Conservation (phyloP, 2,329 filamentous ascomycete genomes). For the Colletotrichum spinosum region DNA sequence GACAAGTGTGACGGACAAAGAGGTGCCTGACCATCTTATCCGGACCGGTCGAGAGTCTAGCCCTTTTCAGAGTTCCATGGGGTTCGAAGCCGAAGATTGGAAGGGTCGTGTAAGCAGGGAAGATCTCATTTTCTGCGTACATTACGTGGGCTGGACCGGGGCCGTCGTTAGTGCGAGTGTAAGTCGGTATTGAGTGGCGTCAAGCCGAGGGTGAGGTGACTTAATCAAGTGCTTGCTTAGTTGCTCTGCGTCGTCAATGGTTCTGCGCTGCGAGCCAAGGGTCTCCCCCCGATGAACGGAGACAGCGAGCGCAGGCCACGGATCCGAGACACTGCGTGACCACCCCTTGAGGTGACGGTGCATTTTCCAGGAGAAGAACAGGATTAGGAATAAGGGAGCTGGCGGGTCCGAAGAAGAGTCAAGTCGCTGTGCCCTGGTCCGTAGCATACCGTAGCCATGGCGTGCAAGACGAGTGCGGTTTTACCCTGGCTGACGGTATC, state of each 20-base stretch:
- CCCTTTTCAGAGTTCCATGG: slow-evolving; percentile 18
- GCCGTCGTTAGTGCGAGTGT: neutral
- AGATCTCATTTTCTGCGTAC: too few relatives aligned
- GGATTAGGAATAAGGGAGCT: neutral
- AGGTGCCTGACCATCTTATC: slow-evolving; percentile 23
- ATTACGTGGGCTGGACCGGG: too few relatives aligned
- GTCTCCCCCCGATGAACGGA: neutral
- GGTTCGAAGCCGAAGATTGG: slow-evolving; percentile 14
- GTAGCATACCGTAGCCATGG: too few relatives aligned
- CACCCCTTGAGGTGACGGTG: slow-evolving; percentile 5
- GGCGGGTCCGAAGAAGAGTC: neutral
- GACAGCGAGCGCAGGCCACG: slow-evolving; percentile 33
- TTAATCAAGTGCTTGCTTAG: neutral
- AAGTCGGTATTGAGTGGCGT: slow-evolving; percentile 12
- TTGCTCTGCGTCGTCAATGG: neutral
- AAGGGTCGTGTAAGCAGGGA: slow-evolving; percentile 7
- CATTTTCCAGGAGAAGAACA: neutral
- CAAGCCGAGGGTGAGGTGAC: slow-evolving; percentile 4
- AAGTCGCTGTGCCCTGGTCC: too few relatives aligned
- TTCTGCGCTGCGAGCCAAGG: too few relatives aligned
- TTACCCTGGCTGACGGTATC: too few relatives aligned
- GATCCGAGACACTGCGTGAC: slow-evolving; percentile 38
- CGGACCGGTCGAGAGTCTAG: slow-evolving; percentile 14
- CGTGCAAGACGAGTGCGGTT: too few relatives aligned
- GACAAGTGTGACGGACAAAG: slow-evolving; percentile 19